These are phyloP conservation scores for Triticum dicoccoides DNA, from an alignment of 176 grass and related monocot genomes.

Conservation along the genomic window DNA sequence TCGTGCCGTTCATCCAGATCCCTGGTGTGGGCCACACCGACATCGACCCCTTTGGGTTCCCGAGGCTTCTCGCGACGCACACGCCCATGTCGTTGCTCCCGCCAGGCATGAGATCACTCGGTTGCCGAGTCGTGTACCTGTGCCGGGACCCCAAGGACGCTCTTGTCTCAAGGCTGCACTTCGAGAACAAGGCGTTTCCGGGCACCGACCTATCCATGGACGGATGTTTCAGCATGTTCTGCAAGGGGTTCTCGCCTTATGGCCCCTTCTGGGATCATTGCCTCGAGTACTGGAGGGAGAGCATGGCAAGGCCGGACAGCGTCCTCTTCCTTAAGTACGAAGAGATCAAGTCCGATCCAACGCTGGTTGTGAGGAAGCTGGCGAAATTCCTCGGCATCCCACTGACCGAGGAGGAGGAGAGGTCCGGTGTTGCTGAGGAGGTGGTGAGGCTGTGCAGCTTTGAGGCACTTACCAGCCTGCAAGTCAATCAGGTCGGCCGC, in stretches of 20 bases:
- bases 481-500: not conserved
- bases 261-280: not conserved
- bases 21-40: not conserved
- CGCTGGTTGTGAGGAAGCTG: not conserved
- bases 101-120: no score
- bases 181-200: not conserved
- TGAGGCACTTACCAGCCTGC: not conserved
- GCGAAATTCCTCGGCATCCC: not conserved
- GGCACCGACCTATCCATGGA: not conserved
- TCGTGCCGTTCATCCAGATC: no score
- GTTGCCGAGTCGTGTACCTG: not conserved
- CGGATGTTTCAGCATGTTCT: not conserved
- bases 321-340: not conserved
- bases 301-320: no score
- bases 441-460: not conserved
- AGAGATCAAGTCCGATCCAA: not conserved
- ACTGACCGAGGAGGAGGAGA: not conserved
- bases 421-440: not conserved
- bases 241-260: not conserved
- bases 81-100: not conserved
- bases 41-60: not conserved
- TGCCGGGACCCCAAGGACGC: not conserved
- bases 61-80: not conserved
- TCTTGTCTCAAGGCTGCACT: not conserved
- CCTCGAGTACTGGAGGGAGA: not conserved